Evolutionary conservation across 305 asterid species (phyloP).

Genomic region (Fraxinus xanthoxyloides): DNA sequence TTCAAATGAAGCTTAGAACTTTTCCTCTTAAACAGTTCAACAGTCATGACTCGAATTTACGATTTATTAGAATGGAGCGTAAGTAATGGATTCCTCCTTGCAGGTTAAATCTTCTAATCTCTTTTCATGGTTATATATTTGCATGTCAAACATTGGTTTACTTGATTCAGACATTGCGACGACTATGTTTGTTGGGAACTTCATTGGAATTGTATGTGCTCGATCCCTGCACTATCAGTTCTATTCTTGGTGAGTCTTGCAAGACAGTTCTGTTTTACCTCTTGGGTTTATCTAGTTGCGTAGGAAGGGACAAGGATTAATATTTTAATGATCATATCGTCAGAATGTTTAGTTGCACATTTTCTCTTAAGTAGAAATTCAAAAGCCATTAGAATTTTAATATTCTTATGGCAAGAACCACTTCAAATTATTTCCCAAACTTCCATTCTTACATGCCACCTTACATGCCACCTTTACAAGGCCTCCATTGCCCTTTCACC

Average conservation of each 20-base stretch:
- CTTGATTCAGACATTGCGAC: slow-evolving; percentile 64
- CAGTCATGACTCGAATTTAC: slow-evolving; percentile 22
- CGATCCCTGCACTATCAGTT: slow-evolving; percentile 93
- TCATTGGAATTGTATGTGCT: slow-evolving; percentile 56
- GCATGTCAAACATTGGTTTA: slow-evolving; percentile 10
- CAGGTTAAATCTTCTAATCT: not conserved
- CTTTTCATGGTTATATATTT: not conserved
- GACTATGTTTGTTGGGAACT: slow-evolving; percentile 48
- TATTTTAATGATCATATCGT: not conserved
- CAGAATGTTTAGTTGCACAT: not conserved
- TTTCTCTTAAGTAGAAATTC: not conserved
- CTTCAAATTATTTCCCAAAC: not conserved
- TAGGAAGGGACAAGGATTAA: not conserved
- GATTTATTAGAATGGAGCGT: slow-evolving; percentile 64
- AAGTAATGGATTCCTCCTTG: slow-evolving; percentile 28
- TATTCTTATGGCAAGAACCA: not conserved
- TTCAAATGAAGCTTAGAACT: slow-evolving; percentile 36
- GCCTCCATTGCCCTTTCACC: not conserved
- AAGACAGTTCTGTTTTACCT: not conserved
- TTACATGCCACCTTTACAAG: not conserved
- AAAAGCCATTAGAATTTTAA: not conserved
- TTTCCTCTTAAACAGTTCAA: slow-evolving; percentile 29
- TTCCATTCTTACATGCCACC: not conserved
- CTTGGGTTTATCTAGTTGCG: not conserved
- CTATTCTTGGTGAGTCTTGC: slow-evolving; percentile 72